Evolutionary conservation across 2,329 filamentous ascomycete species (phyloP).

Genomic region (Coniochaeta sp.): DNA sequence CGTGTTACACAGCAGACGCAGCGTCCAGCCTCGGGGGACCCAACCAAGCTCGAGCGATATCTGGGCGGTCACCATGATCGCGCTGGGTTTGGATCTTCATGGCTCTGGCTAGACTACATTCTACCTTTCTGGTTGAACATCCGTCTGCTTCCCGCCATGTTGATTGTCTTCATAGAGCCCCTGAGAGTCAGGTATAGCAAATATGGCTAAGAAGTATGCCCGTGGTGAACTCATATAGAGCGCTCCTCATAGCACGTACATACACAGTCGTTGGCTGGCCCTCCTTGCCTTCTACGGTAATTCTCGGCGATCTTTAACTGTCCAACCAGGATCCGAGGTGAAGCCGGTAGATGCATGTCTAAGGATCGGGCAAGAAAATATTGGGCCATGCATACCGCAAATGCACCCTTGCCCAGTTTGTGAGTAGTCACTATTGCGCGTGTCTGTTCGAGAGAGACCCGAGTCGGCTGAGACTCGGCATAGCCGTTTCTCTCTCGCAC

Average conservation of each 20-base stretch:
- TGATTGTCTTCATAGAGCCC: background rate
- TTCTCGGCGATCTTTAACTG: background rate
- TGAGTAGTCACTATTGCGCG: background rate
- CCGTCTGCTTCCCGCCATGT: background rate
- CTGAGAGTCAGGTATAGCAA: background rate
- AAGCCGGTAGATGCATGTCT: background rate
- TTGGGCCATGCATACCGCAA: background rate
- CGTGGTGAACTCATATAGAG: too few species aligned
- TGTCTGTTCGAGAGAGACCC: background rate
- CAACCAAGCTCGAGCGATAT: background rate
- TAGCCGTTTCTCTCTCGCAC: background rate
- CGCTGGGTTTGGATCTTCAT: background rate
- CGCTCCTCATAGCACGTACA: background rate
- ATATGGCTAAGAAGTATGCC: background rate
- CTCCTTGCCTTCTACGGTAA: background rate
- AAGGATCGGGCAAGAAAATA: background rate
- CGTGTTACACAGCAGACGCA: background rate
- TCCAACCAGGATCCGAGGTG: background rate
- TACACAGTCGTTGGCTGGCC: background rate
- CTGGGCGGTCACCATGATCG: background rate
- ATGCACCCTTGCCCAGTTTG: background rate
- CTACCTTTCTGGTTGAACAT: background rate
- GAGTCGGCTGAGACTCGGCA: background rate
- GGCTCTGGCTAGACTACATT: background rate
- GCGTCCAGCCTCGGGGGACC: background rate